Evolutionary conservation across 1,139 yeast genomes (phyloP).

Genomic region (Candida freyschussii): DNA sequence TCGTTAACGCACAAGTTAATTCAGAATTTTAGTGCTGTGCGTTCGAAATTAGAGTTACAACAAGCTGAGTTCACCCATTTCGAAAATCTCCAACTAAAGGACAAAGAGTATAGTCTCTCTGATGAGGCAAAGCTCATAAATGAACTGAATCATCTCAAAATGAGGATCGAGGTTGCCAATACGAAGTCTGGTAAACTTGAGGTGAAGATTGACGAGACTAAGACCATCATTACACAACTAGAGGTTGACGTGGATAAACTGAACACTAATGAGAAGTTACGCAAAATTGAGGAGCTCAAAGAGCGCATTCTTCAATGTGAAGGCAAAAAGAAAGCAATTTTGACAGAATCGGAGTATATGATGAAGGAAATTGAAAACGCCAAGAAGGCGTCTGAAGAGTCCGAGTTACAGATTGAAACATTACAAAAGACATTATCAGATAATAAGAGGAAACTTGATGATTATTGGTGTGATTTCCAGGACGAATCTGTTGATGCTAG

Average conservation of each 20-base stretch:
- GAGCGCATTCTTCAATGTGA: slow-evolving; percentile 36
- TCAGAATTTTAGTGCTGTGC: slow-evolving; percentile 34
- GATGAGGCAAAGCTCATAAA: slow-evolving; percentile 16
- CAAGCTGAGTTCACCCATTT: slow-evolving; percentile 28
- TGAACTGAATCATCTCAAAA: slow-evolving; percentile 19
- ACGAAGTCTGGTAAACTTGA: slow-evolving; percentile 18
- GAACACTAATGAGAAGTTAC: slow-evolving; percentile 17
- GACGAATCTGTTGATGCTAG: slow-evolving; percentile 29
- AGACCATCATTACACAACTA: slow-evolving; percentile 22
- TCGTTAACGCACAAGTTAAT: slow-evolving; percentile 47
- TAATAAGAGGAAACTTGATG: slow-evolving; percentile 29
- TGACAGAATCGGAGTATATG: slow-evolving; percentile 62
- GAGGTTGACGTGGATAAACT: slow-evolving; percentile 34
- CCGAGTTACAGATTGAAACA: slow-evolving; percentile 38
- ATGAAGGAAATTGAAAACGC: slow-evolving; percentile 61
- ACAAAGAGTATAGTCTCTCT: slow-evolving; percentile 21
- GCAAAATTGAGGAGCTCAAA: slow-evolving; percentile 24
- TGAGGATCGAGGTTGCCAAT: slow-evolving; percentile 20
- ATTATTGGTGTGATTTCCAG: slow-evolving; percentile 28
- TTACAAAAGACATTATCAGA: slow-evolving; percentile 17
- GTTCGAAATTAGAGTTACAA: slow-evolving; percentile 26
- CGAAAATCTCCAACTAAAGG: slow-evolving; percentile 18
- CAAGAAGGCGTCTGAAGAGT: slow-evolving; percentile 47
- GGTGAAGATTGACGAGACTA: slow-evolving; percentile 15
- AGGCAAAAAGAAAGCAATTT: slow-evolving; percentile 35